These are phyloP conservation scores for Fusarium nygamai DNA, from an alignment of 2,329 filamentous ascomycete genomes.

Conservation along the genomic window DNA sequence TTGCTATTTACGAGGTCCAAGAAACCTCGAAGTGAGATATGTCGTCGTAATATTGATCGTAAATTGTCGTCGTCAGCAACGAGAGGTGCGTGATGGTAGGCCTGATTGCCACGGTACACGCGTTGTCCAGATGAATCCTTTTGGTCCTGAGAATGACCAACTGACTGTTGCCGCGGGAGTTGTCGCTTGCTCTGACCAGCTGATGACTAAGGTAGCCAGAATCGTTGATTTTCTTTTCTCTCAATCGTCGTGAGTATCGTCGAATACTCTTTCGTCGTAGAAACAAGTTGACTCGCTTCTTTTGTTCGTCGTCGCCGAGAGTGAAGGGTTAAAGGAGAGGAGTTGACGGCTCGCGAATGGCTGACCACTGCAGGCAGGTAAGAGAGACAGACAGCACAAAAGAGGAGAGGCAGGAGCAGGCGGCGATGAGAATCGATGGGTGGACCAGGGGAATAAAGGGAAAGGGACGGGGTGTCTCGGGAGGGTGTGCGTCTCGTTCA, in stretches of 20 bases:
- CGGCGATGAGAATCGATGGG: conserved; percentile 43
- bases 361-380: conserved; percentile 26
- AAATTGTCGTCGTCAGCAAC: conserved; percentile 41
- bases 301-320: conserved; percentile 22
- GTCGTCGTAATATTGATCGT: conserved; percentile 42
- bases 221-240: background rate
- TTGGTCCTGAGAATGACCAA: conserved; percentile 16
- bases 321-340: conserved; percentile 32
- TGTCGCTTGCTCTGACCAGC: conserved; percentile 7
- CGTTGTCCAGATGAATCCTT: conserved; percentile 31
- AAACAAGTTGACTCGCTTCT: conserved; percentile 17
- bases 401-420: conserved; percentile 38
- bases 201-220: conserved; percentile 28
- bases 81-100: conserved; percentile 37
- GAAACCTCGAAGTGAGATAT: conserved; percentile 15
- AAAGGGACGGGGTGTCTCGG: conserved; percentile 48
- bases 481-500: conserved; percentile 45
- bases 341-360: conserved; percentile 36
- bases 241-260: conserved; percentile 18
- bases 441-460: conserved; percentile 49
- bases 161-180: conserved; percentile 27
- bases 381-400: conserved; percentile 23
- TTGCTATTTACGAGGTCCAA: conserved; percentile 30
- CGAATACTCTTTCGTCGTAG: conserved; percentile 15
- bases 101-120: conserved; percentile 42